Evolutionary conservation across 2,329 filamentous ascomycete species (phyloP), one percentile per base, ranked within the genome.

Genomic region (Tolypocladium sp.): DNA sequence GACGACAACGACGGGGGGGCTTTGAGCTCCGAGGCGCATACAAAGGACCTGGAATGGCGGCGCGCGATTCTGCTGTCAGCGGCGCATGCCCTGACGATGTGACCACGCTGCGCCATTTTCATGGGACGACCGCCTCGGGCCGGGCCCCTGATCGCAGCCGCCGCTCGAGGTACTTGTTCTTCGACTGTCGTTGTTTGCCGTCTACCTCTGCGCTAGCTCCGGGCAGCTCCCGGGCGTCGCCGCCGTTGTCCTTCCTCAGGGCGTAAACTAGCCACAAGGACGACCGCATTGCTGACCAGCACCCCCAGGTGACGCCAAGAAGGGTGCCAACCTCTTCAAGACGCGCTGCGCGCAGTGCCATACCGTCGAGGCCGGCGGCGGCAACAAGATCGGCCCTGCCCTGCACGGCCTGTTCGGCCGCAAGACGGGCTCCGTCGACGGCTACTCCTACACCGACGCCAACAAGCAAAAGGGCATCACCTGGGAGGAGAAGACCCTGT

Each of bases 321-420:
- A 97, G 89, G 93, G 93, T 85, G 93, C 92, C 79, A 90, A 88
- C 84, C 91, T 97, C 76, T 97, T 97, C 91, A 96, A 97, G 87
- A 97, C 92, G 69, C 89, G 94, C 77, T 99, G 94, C 83, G 90
- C 91, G 68, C 92, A 97, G 83, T 99, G 94, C 90, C 94, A 99
- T 85, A 97, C 91, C 78, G 82, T 96, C 76, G 92, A 95, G 79
- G 84, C 82, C 65, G 89, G 84, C 71, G 94, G 93, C 79, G 86
- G 86, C 80, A 96, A 97, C 91, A 97, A 97, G 88, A 91, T 96
- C 79, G 94, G 94, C 75, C 94, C 94, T 73, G 92, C 92, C 76
- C 88, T 99, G 71, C 87, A 95, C 88, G 94, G 94, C 76, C 91
- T 99, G 68, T 99, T 96, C 77, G 94, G 94, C 78, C 93, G 94